Conservation (phyloP, 1,284 basidiomycete genomes). For the Neolentinus lepideus region DNA sequence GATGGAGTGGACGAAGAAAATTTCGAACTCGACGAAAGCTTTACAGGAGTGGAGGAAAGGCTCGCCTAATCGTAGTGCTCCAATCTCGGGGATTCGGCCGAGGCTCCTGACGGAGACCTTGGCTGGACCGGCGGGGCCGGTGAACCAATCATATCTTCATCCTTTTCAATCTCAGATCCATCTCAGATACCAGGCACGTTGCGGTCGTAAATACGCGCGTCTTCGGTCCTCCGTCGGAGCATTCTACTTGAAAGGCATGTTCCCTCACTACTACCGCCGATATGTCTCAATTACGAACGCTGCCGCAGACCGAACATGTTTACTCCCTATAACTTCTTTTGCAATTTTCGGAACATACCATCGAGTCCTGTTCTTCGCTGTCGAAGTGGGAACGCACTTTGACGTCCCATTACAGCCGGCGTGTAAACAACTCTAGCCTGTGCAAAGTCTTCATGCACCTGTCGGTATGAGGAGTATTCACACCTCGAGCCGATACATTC, state of each 20-base stretch:
- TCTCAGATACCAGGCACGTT: not conserved
- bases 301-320: not conserved
- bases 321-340: not conserved
- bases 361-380: too few species aligned
- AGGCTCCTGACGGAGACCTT: not conserved
- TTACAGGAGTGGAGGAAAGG: not conserved
- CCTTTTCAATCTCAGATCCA: slow-evolving; percentile 2
- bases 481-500: too few species aligned
- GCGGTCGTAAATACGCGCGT: not conserved
- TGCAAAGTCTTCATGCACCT: too few species aligned
- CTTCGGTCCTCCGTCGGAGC: not conserved
- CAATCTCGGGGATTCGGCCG: slow-evolving; percentile 1
- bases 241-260: not conserved
- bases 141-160: not conserved
- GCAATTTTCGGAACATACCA: too few species aligned
- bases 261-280: not conserved
- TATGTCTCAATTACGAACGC: not conserved
- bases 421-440: too few species aligned
- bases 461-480: too few species aligned
- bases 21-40: not conserved
- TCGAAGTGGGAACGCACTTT: too few species aligned
- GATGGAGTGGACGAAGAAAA: not conserved
- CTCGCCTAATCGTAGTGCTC: not conserved
- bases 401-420: too few species aligned
- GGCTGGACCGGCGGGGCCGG: not conserved